These are phyloP conservation scores for Cadophora sp. DNA, from an alignment of 2,329 filamentous ascomycete genomes.

Conservation along the genomic window DNA sequence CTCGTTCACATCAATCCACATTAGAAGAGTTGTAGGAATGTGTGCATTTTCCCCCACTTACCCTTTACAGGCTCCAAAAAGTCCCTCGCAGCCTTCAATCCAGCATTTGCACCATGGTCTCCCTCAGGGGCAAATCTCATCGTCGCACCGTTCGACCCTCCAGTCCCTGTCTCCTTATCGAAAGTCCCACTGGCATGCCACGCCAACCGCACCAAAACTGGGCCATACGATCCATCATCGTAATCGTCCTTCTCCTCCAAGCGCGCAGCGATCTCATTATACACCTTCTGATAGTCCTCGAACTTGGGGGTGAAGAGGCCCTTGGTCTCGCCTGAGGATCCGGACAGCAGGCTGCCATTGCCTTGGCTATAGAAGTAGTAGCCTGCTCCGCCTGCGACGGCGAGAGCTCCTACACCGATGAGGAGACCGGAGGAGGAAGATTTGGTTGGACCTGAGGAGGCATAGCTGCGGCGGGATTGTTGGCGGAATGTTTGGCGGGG, in stretches of 20 bases:
- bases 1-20: background rate
- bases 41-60: conserved; percentile 48
- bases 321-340: conserved; percentile 51
- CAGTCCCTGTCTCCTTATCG: conserved; percentile 85
- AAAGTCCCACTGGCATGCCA: conserved; percentile 96
- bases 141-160: conserved; percentile 93
- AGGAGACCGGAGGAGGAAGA: conserved; percentile 59
- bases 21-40: background rate
- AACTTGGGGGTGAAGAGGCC: conserved; percentile 73
- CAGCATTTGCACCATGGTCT: conserved; percentile 92
- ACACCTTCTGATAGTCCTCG: conserved; percentile 94
- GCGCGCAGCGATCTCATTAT: conserved; percentile 80
- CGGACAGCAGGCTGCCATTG: conserved; percentile 46
- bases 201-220: conserved; percentile 86
- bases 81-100: conserved; percentile 83
- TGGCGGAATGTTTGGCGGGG: conserved; percentile 75
- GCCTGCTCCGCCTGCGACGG: conserved; percentile 66
- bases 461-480: conserved; percentile 79
- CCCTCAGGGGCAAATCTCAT: conserved; percentile 94
- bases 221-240: conserved; percentile 95
- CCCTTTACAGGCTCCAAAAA: conserved; percentile 93
- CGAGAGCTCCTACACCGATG: conserved; percentile 63
- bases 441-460: conserved; percentile 70
- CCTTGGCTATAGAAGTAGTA: conserved; percentile 71
- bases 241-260: conserved; percentile 93